These are phyloP conservation scores for Candida andamanensis DNA, from an alignment of 805 yeast genomes.

Conservation along the genomic window DNA sequence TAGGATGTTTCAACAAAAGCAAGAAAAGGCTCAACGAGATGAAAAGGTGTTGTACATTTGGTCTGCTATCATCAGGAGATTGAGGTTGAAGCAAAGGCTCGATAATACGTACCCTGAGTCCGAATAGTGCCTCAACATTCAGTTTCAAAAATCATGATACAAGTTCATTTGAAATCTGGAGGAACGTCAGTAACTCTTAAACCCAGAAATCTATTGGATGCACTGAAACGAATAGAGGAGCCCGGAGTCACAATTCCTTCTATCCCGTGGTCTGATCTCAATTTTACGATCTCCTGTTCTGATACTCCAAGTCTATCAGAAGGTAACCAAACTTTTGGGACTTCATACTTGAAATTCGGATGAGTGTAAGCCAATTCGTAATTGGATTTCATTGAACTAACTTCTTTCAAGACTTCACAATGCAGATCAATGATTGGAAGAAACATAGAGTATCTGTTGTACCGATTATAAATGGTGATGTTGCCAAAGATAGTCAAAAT, in stretches of 20 bases:
- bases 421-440: slow-evolving; percentile 17
- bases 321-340: slow-evolving; percentile 38
- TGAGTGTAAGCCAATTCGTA: slow-evolving; percentile 23
- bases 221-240: slow-evolving; percentile 15
- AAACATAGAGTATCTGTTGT: slow-evolving; percentile 22
- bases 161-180: slow-evolving; percentile 23
- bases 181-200: slow-evolving; percentile 25
- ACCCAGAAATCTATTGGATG: slow-evolving; percentile 9
- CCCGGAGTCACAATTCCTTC: slow-evolving; percentile 23
- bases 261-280: slow-evolving; percentile 7
- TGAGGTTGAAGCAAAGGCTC: slow-evolving; percentile 15
- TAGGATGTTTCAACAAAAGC: slow-evolving; percentile 10
- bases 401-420: slow-evolving; percentile 1
- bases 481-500: slow-evolving; percentile 56
- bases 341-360: slow-evolving; percentile 33
- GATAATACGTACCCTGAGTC: slow-evolving; percentile 9
- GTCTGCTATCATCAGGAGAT: slow-evolving; percentile 10
- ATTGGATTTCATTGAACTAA: background rate
- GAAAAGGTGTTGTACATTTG: slow-evolving; percentile 10
- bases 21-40: slow-evolving; percentile 2
- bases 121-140: too few relatives aligned
- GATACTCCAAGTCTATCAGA: slow-evolving; percentile 23
- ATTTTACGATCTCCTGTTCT: slow-evolving; percentile 3
- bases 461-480: slow-evolving; percentile 42
- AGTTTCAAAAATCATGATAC: slow-evolving; percentile 4